Base-by-base conservation (phyloP, 73 alveolate species). In the Paramecium bursaria region DNA sequence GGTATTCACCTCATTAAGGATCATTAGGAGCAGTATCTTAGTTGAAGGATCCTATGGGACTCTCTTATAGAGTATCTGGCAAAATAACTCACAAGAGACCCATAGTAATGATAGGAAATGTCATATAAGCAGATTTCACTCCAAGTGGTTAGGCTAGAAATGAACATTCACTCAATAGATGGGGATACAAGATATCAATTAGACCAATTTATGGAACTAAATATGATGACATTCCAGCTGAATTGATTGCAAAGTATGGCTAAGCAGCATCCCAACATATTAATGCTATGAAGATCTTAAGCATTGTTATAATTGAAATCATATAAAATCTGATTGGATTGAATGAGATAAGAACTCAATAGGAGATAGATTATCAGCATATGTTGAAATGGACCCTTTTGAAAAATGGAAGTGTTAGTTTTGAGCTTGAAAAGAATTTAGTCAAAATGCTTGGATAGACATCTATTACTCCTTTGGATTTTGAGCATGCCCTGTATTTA, bases 141-240 rank as follows among this genome's bases (percentile, higher is more conserved):
- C 91, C 95, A 4, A 74, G 75, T 31, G 87, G 88, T n/a, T 90
- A 86, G 55, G 92, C 50, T 15, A 75, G 90, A 57, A 93, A 86
- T 82, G 97, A 80, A 26, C 57, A 49, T 31, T 61, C 88, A 11
- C 52, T 61, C 26, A 75, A 74, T 50, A 67, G 97, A 85, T 94
- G 97, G 95, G 98, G 98, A 14, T 94, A 77, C 48, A 87, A 86
- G 52, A 35, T 90, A 7, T 73, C 87, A 3, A 85, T 93, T 13
- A 88, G 94, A 30, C 97, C 98, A 13, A 77, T 91, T 21, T 90
- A 90, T 55, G 94, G 96, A 23, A 73, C 30, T 30, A 54, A 49
- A 14, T 53, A 54, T 22, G 30, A 53, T 27, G 30, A 27, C 48
- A 27, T 44, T 44, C n/a, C 74, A 0, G 74, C 25, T 10, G 46